A percentile compares a stretch with the other conserved stretches of the same genome.
phyloP scores from a whole-genome alignment of 1,284 basidiomycete genomes.

The Schizopora paradoxa region DNA sequence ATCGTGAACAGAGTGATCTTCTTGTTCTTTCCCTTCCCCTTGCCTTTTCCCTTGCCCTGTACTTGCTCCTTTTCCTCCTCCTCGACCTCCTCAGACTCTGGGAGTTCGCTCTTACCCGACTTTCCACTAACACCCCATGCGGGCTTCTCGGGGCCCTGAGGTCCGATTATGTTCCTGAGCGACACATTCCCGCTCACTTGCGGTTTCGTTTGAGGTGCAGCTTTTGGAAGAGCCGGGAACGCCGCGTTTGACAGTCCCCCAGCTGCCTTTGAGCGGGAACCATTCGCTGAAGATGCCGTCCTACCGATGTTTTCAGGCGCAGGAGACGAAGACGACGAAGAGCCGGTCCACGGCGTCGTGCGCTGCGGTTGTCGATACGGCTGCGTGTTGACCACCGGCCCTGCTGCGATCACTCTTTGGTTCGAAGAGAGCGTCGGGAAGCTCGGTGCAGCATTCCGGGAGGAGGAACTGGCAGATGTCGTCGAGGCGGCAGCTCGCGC shows the following conservation, averaged over 20 bases:
- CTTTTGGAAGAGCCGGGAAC: slow-evolving; percentile 68
- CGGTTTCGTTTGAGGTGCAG: slow-evolving; percentile 39
- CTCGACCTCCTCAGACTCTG: slow-evolving; percentile 19
- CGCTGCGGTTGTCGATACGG: slow-evolving; percentile 42
- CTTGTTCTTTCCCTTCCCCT: slow-evolving; percentile 73
- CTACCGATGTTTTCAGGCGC: slow-evolving; percentile 22
- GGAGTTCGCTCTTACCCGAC: slow-evolving; percentile 17
- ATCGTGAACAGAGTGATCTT: slow-evolving; percentile 78
- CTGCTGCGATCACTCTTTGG: slow-evolving; percentile 26
- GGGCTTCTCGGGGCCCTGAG: slow-evolving; percentile 38
- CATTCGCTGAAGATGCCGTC: neutral
- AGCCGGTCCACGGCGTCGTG: slow-evolving; percentile 53
- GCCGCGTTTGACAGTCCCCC: slow-evolving; percentile 43
- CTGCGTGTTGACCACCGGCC: slow-evolving; percentile 25
- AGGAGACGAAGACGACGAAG: slow-evolving; percentile 32
- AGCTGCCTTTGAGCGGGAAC: neutral
- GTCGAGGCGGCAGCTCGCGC: slow-evolving; percentile 73
- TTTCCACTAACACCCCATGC: slow-evolving; percentile 42
- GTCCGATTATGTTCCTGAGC: slow-evolving; percentile 66
- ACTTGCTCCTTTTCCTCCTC: slow-evolving; percentile 16
- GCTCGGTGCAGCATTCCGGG: slow-evolving; percentile 30
- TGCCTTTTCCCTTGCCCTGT: slow-evolving; percentile 43
- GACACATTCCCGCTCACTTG: slow-evolving; percentile 62
- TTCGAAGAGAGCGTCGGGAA: slow-evolving; percentile 43
- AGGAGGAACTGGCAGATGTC: slow-evolving; percentile 27